phyloP scores from a whole-genome alignment of 352 stramenopile species.

The Pythium pyrilobum region DNA sequence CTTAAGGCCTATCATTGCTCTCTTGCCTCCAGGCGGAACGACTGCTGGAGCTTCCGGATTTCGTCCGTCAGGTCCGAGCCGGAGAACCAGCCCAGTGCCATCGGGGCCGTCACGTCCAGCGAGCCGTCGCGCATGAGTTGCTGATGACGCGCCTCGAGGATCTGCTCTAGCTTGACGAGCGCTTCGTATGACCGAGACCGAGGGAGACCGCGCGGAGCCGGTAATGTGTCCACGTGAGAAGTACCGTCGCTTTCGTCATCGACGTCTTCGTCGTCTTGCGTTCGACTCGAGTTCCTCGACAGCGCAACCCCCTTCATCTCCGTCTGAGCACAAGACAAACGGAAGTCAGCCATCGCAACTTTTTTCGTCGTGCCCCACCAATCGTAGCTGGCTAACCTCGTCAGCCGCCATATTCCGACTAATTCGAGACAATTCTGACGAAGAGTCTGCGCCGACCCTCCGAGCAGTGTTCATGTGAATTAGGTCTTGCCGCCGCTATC shows the following conservation, averaged over 20 bases:
- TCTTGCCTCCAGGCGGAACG: constrained; percentile 10
- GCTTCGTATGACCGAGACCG: constrained; percentile 67
- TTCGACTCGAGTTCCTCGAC: no score
- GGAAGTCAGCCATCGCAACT: no score
- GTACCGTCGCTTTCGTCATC: not conserved
- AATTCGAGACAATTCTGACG: no score
- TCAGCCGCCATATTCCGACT: no score
- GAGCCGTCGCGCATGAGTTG: constrained; percentile 55
- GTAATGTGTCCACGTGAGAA: not conserved
- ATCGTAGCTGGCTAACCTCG: no score
- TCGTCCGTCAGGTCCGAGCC: constrained; percentile 19
- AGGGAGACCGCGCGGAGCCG: not conserved
- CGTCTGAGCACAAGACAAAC: no score
- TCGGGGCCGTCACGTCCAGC: not conserved
- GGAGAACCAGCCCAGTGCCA: not conserved
- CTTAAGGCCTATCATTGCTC: not conserved
- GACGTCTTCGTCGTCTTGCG: no score
- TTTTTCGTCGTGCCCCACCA: no score
- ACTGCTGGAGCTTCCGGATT: constrained; percentile 28
- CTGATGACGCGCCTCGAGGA: constrained; percentile 66
- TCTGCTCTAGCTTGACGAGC: constrained; percentile 63
- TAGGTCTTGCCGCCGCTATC: no score
- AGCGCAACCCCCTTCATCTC: no score
- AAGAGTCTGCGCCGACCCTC: no score
- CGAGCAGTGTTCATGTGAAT: no score